These are phyloP conservation scores for Gentiana straminea DNA, from an alignment of 257 asterid genomes.

Conservation along the genomic window DNA sequence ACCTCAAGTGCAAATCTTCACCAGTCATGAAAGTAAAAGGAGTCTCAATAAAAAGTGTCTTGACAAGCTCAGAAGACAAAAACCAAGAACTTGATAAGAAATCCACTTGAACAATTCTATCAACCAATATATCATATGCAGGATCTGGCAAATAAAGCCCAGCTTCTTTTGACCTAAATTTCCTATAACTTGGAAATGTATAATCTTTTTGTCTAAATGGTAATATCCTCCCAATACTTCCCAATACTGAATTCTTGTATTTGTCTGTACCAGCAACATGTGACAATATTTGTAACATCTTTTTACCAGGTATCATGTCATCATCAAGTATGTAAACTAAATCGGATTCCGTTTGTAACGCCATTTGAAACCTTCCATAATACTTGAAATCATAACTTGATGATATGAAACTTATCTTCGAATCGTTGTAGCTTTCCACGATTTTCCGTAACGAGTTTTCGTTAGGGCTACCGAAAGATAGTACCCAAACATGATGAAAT, in stretches of 20 bases:
- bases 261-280: constrained; percentile 88
- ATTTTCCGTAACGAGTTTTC: constrained; percentile 47
- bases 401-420: constrained; percentile 64
- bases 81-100: constrained; percentile 95
- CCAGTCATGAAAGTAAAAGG: constrained; percentile 91
- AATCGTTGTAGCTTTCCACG: constrained; percentile 52
- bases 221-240: constrained; percentile 89
- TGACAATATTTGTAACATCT: constrained; percentile 67
- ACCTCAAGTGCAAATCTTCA: constrained; percentile 94
- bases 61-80: constrained; percentile 73
- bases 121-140: constrained; percentile 70
- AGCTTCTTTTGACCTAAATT: constrained; percentile 81
- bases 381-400: constrained; percentile 86
- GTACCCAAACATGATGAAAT: constrained; percentile 84
- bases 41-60: constrained; percentile 74
- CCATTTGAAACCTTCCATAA: constrained; percentile 92
- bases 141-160: constrained; percentile 97
- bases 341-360: constrained; percentile 77
- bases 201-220: constrained; percentile 81
- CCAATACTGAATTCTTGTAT: constrained; percentile 73
- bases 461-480: constrained; percentile 86
- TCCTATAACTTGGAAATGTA: constrained; percentile 76
- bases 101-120: constrained; percentile 79
- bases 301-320: constrained; percentile 88
- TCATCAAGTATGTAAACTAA: constrained; percentile 78